phyloP scores from a whole-genome alignment of 2,329 filamentous ascomycete genomes.

The Paramyrothecium sp. region DNA sequence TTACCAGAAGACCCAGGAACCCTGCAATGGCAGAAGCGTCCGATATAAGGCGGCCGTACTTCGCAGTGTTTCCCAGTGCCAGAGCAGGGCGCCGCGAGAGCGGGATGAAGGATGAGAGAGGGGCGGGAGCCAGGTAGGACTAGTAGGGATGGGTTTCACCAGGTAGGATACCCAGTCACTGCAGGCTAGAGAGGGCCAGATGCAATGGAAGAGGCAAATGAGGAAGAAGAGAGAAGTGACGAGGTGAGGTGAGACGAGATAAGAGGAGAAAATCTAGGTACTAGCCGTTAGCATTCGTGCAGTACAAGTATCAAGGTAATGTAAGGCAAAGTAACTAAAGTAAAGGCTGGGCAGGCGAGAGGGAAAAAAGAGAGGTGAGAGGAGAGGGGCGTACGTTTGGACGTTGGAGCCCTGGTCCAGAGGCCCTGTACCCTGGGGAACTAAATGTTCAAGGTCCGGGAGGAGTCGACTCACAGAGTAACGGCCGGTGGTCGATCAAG shows the following conservation, averaged over 20 bases:
- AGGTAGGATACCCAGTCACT: not conserved
- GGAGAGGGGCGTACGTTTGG: not conserved
- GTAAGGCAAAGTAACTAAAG: too few species aligned
- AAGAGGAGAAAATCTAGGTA: too few species aligned
- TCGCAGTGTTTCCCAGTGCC: not conserved
- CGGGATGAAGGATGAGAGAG: conserved; percentile 10
- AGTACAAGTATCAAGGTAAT: too few species aligned
- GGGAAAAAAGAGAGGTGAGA: too few species aligned
- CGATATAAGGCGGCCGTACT: conserved; percentile 1
- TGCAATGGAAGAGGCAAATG: too few species aligned
- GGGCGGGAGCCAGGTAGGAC: conserved; percentile 5
- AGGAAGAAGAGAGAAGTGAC: not conserved
- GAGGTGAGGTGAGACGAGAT: too few species aligned
- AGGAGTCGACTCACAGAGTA: not conserved
- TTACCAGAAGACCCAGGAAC: not conserved
- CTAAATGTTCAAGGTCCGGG: not conserved
- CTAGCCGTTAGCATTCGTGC: too few species aligned
- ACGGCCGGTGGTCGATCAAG: conserved; percentile 13
- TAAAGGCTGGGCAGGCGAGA: too few species aligned
- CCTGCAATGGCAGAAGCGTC: conserved; percentile 1
- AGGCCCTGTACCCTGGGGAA: not conserved
- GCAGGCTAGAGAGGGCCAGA: not conserved
- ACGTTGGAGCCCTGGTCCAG: not conserved
- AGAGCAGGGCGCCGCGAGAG: not conserved
- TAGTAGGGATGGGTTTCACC: not conserved